Evolutionary conservation across 208 protist genomes (phyloP).

Genomic region (Acanthamoeba lenticulata): DNA sequence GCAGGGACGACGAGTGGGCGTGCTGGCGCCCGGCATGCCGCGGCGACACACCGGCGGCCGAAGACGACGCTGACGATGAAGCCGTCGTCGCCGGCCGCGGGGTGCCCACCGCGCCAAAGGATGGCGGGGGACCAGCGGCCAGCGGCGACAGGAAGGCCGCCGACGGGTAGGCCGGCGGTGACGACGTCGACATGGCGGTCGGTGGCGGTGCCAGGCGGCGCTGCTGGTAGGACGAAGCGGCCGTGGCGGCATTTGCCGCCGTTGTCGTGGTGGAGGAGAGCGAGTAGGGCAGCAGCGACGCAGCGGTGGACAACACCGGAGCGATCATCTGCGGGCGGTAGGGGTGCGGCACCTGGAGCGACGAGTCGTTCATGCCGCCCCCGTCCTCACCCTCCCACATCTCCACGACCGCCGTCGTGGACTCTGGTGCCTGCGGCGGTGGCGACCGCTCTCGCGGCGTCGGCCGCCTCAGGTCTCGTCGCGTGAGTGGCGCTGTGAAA

Average conservation of each 20-base stretch:
- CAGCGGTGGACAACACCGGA: neutral
- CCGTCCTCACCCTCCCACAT: conserved; percentile 48
- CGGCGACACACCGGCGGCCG: too few species aligned
- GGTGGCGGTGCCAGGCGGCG: neutral
- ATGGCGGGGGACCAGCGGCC: neutral
- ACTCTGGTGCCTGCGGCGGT: neutral
- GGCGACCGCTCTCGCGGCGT: neutral
- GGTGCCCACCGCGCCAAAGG: neutral
- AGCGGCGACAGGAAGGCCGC: neutral
- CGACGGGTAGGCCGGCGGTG: neutral
- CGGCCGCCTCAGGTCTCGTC: neutral
- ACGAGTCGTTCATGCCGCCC: conserved; percentile 12
- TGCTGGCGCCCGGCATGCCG: too few species aligned
- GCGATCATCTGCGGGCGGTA: neutral
- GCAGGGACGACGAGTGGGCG: neutral
- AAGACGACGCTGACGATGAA: too few species aligned
- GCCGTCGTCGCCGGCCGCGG: neutral
- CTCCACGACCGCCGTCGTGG: too few species aligned
- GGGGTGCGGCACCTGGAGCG: conserved; percentile 9
- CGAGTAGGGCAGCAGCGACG: neutral
- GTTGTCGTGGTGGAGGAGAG: neutral
- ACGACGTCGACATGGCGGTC: neutral
- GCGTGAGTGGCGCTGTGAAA: neutral
- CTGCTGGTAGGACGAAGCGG: neutral
- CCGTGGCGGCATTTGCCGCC: neutral